These are phyloP conservation scores for Saccharomycopsis sp. DNA, from an alignment of 805 yeast species.

Conservation along the genomic window DNA sequence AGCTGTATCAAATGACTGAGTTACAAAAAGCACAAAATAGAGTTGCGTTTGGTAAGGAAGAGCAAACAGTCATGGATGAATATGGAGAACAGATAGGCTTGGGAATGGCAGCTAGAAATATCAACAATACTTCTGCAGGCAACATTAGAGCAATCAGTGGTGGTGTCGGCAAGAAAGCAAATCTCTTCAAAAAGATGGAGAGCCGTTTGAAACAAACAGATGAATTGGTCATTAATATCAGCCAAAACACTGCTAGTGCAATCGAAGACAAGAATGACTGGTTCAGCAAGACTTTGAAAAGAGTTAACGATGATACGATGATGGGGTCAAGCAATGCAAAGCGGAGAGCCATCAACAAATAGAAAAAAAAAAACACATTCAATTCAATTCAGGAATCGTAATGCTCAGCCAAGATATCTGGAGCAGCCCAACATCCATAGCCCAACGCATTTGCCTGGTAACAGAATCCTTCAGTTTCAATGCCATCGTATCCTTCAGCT, in stretches of 20 bases:
- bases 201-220: background rate
- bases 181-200: background rate
- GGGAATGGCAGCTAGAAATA: slow-evolving; percentile 52
- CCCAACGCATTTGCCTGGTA: slow-evolving; percentile 38
- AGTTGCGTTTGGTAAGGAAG: slow-evolving; percentile 73
- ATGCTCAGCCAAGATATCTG: slow-evolving; percentile 37
- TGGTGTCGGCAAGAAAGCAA: background rate
- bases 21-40: slow-evolving; percentile 75
- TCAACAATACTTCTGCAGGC: background rate
- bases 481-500: slow-evolving; percentile 39
- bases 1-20: slow-evolving; percentile 74
- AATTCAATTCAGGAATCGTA: slow-evolving; percentile 7
- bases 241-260: too few relatives aligned
- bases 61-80: slow-evolving; percentile 49
- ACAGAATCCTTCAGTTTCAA: slow-evolving; percentile 46
- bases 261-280: too few relatives aligned
- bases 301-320: background rate
- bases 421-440: slow-evolving; percentile 42
- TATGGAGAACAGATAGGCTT: slow-evolving; percentile 78
- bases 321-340: background rate
- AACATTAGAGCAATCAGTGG: background rate
- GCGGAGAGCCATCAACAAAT: background rate
- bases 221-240: background rate
- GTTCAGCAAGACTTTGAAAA: too few relatives aligned
- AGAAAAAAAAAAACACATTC: too few relatives aligned